Base-by-base conservation (phyloP, 1,284 basidiomycete species). In the Mycocalia duriaeana region DNA sequence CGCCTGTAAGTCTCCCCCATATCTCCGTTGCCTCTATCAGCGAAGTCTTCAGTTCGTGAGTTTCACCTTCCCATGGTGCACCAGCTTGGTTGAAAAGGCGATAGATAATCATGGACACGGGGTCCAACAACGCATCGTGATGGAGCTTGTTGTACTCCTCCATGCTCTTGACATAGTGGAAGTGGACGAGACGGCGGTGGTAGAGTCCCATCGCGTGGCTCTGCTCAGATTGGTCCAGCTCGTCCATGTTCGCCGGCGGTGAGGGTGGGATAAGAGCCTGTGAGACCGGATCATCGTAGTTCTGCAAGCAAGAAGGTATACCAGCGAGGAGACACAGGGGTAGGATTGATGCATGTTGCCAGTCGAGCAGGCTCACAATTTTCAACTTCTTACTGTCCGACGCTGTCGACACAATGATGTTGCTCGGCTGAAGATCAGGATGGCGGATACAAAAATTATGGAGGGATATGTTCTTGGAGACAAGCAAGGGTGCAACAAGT, bases 61-160 rank as follows among this genome's bases (percentile, higher is more conserved):
- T 73, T 60, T 77, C 75, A 46, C 67, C 74, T 57, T 73, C 70
- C 74, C 73, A 77, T 18, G 64, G 68, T 42, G 26, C 53, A 61
- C 72, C 50, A 46, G 72, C 68, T 13, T 66, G 55, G 52, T 50
- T 0, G 65, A 71, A 76, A 46, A 77, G 68, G 57, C 69, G 68
- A 57, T 56, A 18, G 59, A 44, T 42, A 62, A 74, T 50, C 49
- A 63, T 28, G 52, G 23, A 46, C 56, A 63, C 18, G 35, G 59
- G 62, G 61, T 73, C 68, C 59, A 58, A 50, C 51, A 73, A 54
- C 0, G 68, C 67, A 1, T 42, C 57, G 53, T 71, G 50, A 55
- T 75, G 72, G 52, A 56, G 60, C 56, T 62, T 48, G 66, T 76
- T 76, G 67, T 46, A 63, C 66, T 65, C 51, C 60, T 59, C 56